phyloP scores from a whole-genome alignment of 768 basidiomycete genomes.

The Thelephora aurantiotincta region DNA sequence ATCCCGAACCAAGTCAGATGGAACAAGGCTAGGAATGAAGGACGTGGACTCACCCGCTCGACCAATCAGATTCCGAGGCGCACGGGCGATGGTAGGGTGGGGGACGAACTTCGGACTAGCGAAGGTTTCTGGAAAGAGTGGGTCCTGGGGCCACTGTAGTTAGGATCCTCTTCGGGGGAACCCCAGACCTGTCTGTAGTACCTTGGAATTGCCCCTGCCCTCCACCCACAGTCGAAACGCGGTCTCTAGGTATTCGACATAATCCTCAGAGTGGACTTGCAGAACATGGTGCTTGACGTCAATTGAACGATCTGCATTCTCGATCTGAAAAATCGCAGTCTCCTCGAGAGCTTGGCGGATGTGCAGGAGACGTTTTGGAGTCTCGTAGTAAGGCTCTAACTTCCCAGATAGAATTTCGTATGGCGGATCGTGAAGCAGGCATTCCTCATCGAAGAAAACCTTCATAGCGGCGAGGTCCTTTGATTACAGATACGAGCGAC shows the following conservation, averaged over 20 bases:
- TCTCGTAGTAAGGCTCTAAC: constrained; percentile 16
- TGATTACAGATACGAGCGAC: too few relatives aligned
- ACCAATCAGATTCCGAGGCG: constrained; percentile 4
- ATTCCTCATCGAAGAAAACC: constrained; percentile 11
- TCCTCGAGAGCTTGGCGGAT: constrained; percentile 13
- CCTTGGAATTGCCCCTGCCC: constrained; percentile 14
- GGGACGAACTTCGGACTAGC: constrained; percentile 11
- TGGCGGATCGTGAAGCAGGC: constrained; percentile 16
- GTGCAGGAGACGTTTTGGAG: constrained; percentile 12
- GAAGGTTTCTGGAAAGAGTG: constrained; percentile 20
- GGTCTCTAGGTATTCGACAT: constrained; percentile 14
- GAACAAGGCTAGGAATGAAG: neutral
- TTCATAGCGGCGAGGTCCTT: constrained; percentile 7
- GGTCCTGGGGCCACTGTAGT: constrained; percentile 8
- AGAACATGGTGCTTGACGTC: constrained; percentile 7
- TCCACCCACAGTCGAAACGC: constrained; percentile 17
- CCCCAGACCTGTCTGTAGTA: too few relatives aligned
- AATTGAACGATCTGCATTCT: constrained; percentile 1
- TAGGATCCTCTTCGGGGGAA: neutral
- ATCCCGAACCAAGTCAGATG: neutral
- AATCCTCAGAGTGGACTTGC: constrained; percentile 15
- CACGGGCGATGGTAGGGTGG: neutral
- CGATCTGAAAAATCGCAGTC: constrained; percentile 6
- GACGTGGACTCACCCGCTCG: constrained; percentile 11
- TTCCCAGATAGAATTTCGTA: constrained; percentile 17